phyloP scores from a whole-genome alignment of 176 grass and related monocot genomes.

The Lolium rigidum region DNA sequence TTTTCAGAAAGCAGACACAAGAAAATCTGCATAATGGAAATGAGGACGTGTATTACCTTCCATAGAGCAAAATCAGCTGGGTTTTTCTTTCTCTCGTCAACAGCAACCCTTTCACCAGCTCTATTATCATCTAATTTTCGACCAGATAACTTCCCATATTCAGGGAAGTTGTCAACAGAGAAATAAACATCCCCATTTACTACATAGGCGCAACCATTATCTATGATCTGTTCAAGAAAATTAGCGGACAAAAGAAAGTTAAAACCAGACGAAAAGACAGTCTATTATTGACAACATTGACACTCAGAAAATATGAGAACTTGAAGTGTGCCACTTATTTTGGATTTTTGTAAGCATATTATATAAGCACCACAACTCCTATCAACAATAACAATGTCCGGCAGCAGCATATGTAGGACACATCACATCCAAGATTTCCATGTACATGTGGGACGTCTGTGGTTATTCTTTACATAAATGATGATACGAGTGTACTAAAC shows the following conservation, averaged over 20 bases:
- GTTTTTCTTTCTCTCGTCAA: conserved; percentile 93
- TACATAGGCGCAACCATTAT: conserved; percentile 83
- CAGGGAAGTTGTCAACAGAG: conserved; percentile 81
- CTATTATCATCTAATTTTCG: conserved; percentile 96
- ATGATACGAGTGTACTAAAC: not conserved
- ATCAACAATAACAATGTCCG: not conserved
- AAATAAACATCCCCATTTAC: conserved; percentile 90
- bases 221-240: conserved; percentile 75
- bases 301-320: conserved; percentile 7
- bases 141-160: conserved; percentile 87
- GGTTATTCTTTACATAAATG: not conserved
- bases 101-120: conserved; percentile 90
- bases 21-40: conserved; percentile 8
- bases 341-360: not conserved
- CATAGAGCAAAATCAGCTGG: conserved; percentile 98
- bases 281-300: not conserved
- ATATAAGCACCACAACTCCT: not conserved
- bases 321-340: not conserved
- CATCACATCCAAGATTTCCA: not conserved
- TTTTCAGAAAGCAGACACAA: not conserved
- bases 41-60: conserved; percentile 66
- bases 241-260: conserved; percentile 17
- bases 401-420: not conserved
- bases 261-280: conserved; percentile 28
- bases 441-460: conserved; percentile 15